Conservation (phyloP, 805 yeast species). For the Debaryomyces hansenii region DNA sequence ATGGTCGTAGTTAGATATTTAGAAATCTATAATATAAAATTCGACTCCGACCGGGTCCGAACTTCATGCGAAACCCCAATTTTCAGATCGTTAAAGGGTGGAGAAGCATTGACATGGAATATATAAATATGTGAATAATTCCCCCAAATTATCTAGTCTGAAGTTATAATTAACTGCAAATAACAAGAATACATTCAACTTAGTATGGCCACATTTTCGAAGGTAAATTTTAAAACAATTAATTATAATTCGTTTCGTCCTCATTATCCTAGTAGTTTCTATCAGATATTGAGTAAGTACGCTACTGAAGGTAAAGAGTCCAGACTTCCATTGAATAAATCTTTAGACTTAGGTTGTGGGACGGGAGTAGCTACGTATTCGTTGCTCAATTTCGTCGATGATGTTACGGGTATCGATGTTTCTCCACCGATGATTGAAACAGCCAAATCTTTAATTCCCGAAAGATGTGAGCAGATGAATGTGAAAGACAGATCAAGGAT, state of each 20-base stretch:
- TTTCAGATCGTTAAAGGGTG: too few species aligned
- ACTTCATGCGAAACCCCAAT: too few species aligned
- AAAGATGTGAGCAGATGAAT: constrained; percentile 25
- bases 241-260: constrained; percentile 42
- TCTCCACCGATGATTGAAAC: constrained; percentile 48
- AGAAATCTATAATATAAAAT: neutral
- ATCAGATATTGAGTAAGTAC: constrained; percentile 26
- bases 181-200: too few species aligned
- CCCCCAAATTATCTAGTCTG: too few species aligned
- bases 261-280: constrained; percentile 40
- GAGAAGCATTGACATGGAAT: neutral
- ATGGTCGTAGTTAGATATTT: neutral
- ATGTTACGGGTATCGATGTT: constrained; percentile 47
- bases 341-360: constrained; percentile 52
- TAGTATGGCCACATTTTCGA: constrained; percentile 34
- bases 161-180: too few species aligned
- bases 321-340: constrained; percentile 15
- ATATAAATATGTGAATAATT: neutral
- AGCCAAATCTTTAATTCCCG: constrained; percentile 31
- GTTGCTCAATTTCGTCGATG: constrained; percentile 34
- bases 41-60: neutral
- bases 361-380: constrained; percentile 54
- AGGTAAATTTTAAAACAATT: constrained; percentile 30
- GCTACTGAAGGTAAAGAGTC: constrained; percentile 13
- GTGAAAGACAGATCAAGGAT: constrained; percentile 25